These are phyloP conservation scores for Dothistroma pini DNA, from an alignment of 2,329 filamentous ascomycete genomes.

Conservation along the genomic window DNA sequence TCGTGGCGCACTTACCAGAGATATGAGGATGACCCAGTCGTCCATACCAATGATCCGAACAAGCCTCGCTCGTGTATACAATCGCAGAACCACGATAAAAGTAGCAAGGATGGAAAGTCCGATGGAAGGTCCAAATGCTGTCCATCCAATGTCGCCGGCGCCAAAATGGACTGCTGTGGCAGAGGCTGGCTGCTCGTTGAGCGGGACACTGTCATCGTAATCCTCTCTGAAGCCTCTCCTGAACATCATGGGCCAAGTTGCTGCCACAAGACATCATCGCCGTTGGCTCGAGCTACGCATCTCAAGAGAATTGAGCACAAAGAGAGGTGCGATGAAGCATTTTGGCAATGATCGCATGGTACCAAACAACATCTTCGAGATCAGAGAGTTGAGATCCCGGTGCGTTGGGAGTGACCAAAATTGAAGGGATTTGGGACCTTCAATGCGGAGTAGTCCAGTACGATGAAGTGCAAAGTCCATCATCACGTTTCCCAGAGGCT, in stretches of 20 bases:
- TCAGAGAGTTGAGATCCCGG: not conserved
- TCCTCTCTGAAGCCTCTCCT: slow-evolving; percentile 10
- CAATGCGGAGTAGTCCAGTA: slow-evolving; percentile 2
- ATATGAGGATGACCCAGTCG: slow-evolving; percentile 36
- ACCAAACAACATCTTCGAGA: not conserved
- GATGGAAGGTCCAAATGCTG: slow-evolving; percentile 33
- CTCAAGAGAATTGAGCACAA: not conserved
- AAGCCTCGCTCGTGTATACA: slow-evolving; percentile 35
- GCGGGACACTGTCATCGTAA: slow-evolving; percentile 1
- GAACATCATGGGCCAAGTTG: not conserved
- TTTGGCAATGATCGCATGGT: not conserved
- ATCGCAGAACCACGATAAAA: slow-evolving; percentile 33
- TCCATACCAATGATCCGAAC: slow-evolving; percentile 35
- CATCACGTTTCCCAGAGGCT: not conserved
- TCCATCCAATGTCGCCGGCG: slow-evolving; percentile 29
- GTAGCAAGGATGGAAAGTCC: slow-evolving; percentile 32
- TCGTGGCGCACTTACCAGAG: slow-evolving; percentile 28
- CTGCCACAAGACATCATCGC: not conserved
- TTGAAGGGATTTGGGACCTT: not conserved
- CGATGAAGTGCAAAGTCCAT: not conserved
- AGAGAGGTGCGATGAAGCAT: not conserved
- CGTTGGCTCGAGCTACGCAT: not conserved
- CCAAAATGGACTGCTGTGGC: slow-evolving; percentile 20
- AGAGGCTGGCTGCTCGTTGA: slow-evolving; percentile 7
- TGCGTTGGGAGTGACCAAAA: not conserved